Base-by-base conservation (phyloP, 1,284 basidiomycete species). In the Naganishia sp. region DNA sequence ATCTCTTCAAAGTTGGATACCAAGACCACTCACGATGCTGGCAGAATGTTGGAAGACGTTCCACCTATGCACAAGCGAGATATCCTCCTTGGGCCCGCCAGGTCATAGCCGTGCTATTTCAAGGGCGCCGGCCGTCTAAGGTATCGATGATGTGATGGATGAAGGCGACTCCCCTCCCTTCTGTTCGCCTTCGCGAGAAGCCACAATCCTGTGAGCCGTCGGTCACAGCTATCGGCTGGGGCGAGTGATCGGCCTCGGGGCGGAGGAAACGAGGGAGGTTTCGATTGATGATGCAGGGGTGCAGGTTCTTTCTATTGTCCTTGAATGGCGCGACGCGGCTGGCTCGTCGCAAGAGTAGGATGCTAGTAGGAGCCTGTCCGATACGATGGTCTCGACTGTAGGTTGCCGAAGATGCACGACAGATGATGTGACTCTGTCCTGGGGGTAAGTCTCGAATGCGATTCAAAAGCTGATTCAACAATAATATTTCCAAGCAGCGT, bases 51-150 rank as follows among this genome's bases (percentile, higher is more conserved):
- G 52, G 17, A 5, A n/a, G 52, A 54, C 52, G 31, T 54, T 54
- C 52, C 21, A 54, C 52, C 52, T 54, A 54, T 54, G 35, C 35
- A 21, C 52, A 41, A 54, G 52, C 52, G 17, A 54, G 52, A 11
- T 54, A 6, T 23, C 52, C 31, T 39, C 52, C 52, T 41, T 54
- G 52, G 21, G 41, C 32, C 35, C 32, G 52, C 52, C 35, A 39
- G 35, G 32, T 13, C 52, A 54, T 54, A 54, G 31, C 21, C 52
- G 32, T n/a, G 10, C 32, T 21, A 32, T 41, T 28, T 18, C 6
- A 41, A 54, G 2, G 7, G 35, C 35, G 25, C 28, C 15, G 25
- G 28, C 50, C 25, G 13, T 17, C 6, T 39, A 13, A 39, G 17
- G 31, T 52, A 35, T 52, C 17, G n/a, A 31, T 35, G 50, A 52